Conservation (phyloP, 345 rosid species). For the Rubroshorea leprosula region DNA sequence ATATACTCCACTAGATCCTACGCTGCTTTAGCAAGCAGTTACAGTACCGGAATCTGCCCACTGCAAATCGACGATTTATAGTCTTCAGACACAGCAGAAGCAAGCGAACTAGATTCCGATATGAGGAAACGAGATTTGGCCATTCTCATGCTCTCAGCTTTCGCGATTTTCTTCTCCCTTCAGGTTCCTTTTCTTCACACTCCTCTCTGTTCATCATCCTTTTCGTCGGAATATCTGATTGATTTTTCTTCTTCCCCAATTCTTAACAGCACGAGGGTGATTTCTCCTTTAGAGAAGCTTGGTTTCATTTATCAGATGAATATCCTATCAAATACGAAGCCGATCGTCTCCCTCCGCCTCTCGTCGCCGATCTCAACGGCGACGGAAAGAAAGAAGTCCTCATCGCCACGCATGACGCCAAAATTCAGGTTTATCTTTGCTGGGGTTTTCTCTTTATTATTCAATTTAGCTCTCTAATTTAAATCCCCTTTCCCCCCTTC, state of each 20-base stretch:
- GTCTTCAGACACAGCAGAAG: not conserved
- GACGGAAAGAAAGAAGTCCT: slow-evolving; percentile 90
- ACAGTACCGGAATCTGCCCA: too few species aligned
- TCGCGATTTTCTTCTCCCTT: slow-evolving; percentile 97
- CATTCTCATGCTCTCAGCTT: slow-evolving; percentile 89
- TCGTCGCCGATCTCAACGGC: slow-evolving; percentile 94
- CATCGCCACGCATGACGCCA: slow-evolving; percentile 88
- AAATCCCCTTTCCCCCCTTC: not conserved
- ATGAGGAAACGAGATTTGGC: slow-evolving; percentile 98
- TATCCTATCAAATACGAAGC: slow-evolving; percentile 82
- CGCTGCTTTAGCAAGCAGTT: too few species aligned
- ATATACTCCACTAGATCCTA: too few species aligned
- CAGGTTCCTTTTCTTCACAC: slow-evolving; percentile 56
- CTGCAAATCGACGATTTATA: not conserved
- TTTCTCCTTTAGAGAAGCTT: slow-evolving; percentile 92
- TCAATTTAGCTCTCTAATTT: too few species aligned
- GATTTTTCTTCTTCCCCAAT: not conserved
- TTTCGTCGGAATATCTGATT: not conserved
- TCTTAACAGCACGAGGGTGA: slow-evolving; percentile 86
- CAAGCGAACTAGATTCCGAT: not conserved
- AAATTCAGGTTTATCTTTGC: slow-evolving; percentile 95
- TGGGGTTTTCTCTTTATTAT: too few species aligned
- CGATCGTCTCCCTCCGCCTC: slow-evolving; percentile 92
- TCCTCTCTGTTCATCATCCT: not conserved
- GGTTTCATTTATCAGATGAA: slow-evolving; percentile 83